Percentiles rank a stretch among this genome's conserved stretches.
Conservation (phyloP, 2,329 filamentous ascomycete species). For the Paradendryphiella salina region DNA sequence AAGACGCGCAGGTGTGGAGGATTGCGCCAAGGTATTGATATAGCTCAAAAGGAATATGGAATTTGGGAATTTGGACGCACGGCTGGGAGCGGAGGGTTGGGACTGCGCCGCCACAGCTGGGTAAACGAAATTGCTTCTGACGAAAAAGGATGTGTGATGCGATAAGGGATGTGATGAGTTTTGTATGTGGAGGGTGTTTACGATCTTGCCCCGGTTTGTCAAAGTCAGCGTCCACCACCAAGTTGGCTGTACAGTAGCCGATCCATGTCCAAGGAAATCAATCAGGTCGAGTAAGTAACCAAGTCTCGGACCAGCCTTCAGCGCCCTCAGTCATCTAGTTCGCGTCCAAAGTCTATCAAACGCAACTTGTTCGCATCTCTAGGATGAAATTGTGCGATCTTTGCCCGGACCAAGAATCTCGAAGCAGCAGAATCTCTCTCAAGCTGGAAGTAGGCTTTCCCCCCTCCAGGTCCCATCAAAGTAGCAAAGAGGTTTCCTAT, state of each 20-base stretch:
- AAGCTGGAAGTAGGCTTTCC: conserved; percentile 54
- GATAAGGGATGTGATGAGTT: too few species aligned
- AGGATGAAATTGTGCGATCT: conserved; percentile 60
- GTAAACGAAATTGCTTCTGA: neutral
- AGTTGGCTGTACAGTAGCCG: too few species aligned
- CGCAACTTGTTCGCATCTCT: conserved; percentile 57
- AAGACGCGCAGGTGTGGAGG: neutral
- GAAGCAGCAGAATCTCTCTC: conserved; percentile 57
- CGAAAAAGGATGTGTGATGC: too few species aligned
- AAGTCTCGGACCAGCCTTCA: too few species aligned
- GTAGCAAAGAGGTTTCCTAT: conserved; percentile 54
- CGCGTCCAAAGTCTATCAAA: conserved; percentile 57
- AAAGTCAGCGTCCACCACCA: too few species aligned
- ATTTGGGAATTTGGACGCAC: neutral
- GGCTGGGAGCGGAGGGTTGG: neutral
- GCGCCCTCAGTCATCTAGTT: conserved; percentile 41
- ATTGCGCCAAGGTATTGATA: conserved; percentile 4
- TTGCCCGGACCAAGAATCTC: conserved; percentile 58
- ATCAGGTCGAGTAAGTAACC: too few species aligned
- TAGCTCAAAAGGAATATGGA: conserved; percentile 3
- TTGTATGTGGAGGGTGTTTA: too few species aligned
- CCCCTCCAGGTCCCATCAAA: conserved; percentile 39
- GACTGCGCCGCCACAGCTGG: conserved; percentile 14
- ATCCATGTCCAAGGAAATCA: too few species aligned
- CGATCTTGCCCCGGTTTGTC: too few species aligned